Conservation (phyloP, 177 flowering plant genomes). For the Vitis hybrid region DNA sequence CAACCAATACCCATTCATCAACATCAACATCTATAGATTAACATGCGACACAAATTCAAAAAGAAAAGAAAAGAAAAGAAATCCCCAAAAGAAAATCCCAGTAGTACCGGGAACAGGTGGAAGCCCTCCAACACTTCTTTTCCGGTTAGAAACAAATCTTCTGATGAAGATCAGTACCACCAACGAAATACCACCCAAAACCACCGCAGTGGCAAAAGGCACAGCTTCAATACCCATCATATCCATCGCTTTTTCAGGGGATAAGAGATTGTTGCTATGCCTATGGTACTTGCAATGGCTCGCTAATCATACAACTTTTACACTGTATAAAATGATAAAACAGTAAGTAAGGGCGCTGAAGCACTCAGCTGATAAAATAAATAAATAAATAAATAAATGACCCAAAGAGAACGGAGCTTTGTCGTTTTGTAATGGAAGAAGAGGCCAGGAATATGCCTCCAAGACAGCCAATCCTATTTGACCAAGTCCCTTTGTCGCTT, state of each 20-base stretch:
- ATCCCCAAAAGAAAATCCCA: too few relatives aligned
- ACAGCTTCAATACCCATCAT: slow-evolving; percentile 7
- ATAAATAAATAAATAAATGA: too few relatives aligned
- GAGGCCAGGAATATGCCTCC: too few relatives aligned
- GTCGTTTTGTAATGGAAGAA: too few relatives aligned
- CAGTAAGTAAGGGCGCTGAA: not conserved
- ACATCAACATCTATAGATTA: not conserved
- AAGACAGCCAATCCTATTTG: too few relatives aligned
- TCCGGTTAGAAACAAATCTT: slow-evolving; percentile 6
- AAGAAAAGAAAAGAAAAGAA: not conserved
- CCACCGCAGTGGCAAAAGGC: slow-evolving; percentile 23
- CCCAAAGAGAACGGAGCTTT: too few relatives aligned
- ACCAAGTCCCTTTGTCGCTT: too few relatives aligned
- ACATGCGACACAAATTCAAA: not conserved
- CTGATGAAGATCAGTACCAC: slow-evolving; percentile 11
- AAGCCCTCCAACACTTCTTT: slow-evolving; percentile 14
- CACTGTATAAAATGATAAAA: not conserved
- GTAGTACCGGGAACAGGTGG: slow-evolving; percentile 46
- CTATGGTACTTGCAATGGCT: too few relatives aligned
- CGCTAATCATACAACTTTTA: not conserved
- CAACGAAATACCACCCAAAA: slow-evolving; percentile 29
- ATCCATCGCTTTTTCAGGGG: slow-evolving; percentile 8
- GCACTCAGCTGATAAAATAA: too few relatives aligned
- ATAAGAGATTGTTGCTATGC: not conserved
- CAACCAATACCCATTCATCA: not conserved